Evolutionary conservation across 2,329 filamentous ascomycete species (phyloP).

Genomic region (Colletotrichum chrysophilum): DNA sequence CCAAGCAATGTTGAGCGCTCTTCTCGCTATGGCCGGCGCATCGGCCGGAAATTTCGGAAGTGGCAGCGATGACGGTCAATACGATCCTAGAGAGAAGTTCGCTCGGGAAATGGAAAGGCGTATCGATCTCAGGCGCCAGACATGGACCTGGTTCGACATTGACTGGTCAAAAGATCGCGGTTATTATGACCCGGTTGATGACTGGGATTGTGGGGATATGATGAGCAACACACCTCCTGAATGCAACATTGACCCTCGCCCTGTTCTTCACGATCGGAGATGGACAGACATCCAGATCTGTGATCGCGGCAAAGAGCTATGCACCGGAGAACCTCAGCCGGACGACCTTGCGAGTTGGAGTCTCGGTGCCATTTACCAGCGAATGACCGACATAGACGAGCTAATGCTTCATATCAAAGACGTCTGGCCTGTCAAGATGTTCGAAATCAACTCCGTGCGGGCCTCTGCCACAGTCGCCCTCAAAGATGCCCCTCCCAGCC

Average conservation of each 20-base stretch:
- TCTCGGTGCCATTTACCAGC: not conserved
- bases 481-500: not conserved
- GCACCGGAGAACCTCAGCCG: not conserved
- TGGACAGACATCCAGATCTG: accelerated
- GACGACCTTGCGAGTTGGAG: accelerated
- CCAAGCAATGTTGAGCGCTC: too few species aligned
- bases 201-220: not conserved
- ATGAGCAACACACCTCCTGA: accelerated
- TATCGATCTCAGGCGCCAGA: accelerated
- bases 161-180: accelerated
- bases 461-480: not conserved
- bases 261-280: not conserved
- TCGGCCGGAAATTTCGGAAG: too few species aligned
- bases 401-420: not conserved
- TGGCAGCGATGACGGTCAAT: too few species aligned
- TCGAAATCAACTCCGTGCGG: not conserved
- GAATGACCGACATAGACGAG: not conserved
- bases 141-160: not conserved
- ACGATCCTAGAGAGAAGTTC: too few species aligned
- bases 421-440: not conserved
- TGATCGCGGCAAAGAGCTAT: not conserved
- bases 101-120: not conserved
- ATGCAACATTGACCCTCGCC: not conserved
- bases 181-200: accelerated
- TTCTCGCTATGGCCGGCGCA: too few species aligned